Evolutionary conservation across 2,329 filamentous ascomycete species (phyloP), one percentile per base, ranked within the genome.

Genomic region (Beauveria asiatica): DNA sequence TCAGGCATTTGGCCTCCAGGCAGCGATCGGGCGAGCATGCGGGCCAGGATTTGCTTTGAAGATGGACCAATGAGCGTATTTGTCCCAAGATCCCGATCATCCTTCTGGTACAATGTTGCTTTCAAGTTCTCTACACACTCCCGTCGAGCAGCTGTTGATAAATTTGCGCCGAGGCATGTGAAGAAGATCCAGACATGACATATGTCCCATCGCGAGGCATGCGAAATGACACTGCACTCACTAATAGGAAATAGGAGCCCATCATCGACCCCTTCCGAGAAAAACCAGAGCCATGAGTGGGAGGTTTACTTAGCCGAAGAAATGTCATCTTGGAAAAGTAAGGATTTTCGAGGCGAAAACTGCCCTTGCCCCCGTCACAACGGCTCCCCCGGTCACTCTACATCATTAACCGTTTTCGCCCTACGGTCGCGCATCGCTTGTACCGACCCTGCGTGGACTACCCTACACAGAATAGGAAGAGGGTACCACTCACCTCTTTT

Each of bases 361-460:
- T 13, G 33, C 41, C 21, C 13, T 33, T 25, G 25, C 13, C 33
- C 1, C 13, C 17, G 8, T 56, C 53, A 23, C 11, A 5, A 56
- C 48, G 42, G 6, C 53, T 37, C 8, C 25, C 27, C 6, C 42
- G 5, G 79, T 87, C 21, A 75, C 88, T 8, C 67, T 90, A 1
- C 89, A 86, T 70, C 85, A 88, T 70, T 90, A 90, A 69, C 69
- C 76, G 1, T 79, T 76, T 67, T 89, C 86, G 11, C 86, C 86
- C 0, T 89, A 83, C 67, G 86, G 85, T 8, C 78, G 59, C 76
- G 85, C 62, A 71, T 90, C 30, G 72, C 81, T 27, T 89, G 85
- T 90, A 90, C 68, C 90, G 13, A 76, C 79, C 44, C 78, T 90
- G 3, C 81, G 87, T 46, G 79, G 80, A 27, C 87, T 90, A 50